Percentiles rank a stretch among this genome's conserved stretches.
phyloP scores from a whole-genome alignment of 2,329 filamentous ascomycete genomes.

The Penicillium sp. region DNA sequence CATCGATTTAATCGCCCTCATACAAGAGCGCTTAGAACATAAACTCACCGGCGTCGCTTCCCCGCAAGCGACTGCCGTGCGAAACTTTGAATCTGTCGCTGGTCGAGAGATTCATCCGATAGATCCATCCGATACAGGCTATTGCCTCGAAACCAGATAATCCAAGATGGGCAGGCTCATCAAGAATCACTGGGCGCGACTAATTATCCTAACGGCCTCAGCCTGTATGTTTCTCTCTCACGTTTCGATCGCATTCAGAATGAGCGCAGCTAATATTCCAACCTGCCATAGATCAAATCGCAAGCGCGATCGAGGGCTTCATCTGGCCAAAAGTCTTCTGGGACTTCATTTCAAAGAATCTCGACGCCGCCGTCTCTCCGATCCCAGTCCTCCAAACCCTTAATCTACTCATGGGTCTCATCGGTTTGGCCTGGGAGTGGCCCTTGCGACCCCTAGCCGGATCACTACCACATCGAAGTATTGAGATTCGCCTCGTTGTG shows the following conservation, averaged over 20 bases:
- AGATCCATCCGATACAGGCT: background rate
- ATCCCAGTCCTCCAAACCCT: slow-evolving; percentile 87
- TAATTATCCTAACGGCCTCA: slow-evolving; percentile 88
- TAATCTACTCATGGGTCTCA: slow-evolving; percentile 81
- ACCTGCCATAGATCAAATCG: slow-evolving; percentile 74
- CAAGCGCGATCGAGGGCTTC: slow-evolving; percentile 81
- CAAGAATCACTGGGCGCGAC: slow-evolving; percentile 98
- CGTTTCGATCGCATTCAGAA: background rate
- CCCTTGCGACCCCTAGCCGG: slow-evolving; percentile 80
- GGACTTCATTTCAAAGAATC: slow-evolving; percentile 91
- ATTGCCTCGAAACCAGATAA: slow-evolving; percentile 10
- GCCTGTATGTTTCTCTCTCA: slow-evolving; percentile 61
- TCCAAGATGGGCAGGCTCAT: slow-evolving; percentile 88
- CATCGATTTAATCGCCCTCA: background rate
- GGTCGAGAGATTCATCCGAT: slow-evolving; percentile 31
- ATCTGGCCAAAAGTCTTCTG: slow-evolving; percentile 99
- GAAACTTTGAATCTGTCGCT: slow-evolving; percentile 32
- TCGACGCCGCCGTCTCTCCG: slow-evolving; percentile 84
- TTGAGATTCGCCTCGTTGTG: slow-evolving; percentile 82
- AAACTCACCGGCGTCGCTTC: slow-evolving; percentile 3
- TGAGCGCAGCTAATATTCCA: background rate
- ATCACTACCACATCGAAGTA: slow-evolving; percentile 78
- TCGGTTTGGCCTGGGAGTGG: slow-evolving; percentile 89
- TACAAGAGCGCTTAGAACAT: background rate
- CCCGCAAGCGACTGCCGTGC: slow-evolving; percentile 12